Base-by-base conservation (phyloP, 2,329 filamentous ascomycete species). In the Acephala macrosclerotiorum region DNA sequence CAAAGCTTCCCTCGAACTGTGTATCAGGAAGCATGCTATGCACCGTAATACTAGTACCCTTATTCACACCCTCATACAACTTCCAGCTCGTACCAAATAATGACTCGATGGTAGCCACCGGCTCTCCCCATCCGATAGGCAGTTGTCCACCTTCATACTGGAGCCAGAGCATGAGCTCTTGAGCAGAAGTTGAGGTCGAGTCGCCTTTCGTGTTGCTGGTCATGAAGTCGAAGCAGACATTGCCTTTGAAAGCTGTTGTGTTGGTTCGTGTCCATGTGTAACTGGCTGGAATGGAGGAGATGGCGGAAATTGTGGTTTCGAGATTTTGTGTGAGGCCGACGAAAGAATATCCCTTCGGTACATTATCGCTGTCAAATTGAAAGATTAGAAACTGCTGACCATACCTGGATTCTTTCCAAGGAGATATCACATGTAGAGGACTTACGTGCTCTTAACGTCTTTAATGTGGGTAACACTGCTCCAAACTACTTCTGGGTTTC, bases 131-230 rank as follows among this genome's bases (percentile, higher is more conserved):
- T 12, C 49, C 49, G 26, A 53, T 53, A 4, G 49, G 49, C 26
- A 53, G n/a, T 53, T 53, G 49, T 12, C 49, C 22, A 33, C 49
- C 49, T 29, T 53, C 49, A 53, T 53, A 53, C 26, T 53, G 49
- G 11, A 53, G 49, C 49, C 49, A 53, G 8, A 53, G 49, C 49
- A 53, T 53, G 11, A 53, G 49, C 26, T 53, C 49, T 53, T 53
- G 49, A 26, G 49, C 49, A 8, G 49, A 53, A 53, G 49, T 26
- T 9, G 49, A 53, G 11, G 49, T 53, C 11, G 49, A 53, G 49
- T 53, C 49, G 7, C 49, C 49, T 53, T 53, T 53, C n/a, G 49
- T 53, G n/a, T 53, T 20, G 49, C 49, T 53, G 49, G 49, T 53
- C 49, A 53, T 53, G 49, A 53, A 53, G 18, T 53, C 49, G 26